Percentiles rank a stretch among this genome's conserved stretches.
These are phyloP conservation scores for Phytophthora capsici DNA, from an alignment of 352 stramenopile genomes.

Conservation along the genomic window DNA sequence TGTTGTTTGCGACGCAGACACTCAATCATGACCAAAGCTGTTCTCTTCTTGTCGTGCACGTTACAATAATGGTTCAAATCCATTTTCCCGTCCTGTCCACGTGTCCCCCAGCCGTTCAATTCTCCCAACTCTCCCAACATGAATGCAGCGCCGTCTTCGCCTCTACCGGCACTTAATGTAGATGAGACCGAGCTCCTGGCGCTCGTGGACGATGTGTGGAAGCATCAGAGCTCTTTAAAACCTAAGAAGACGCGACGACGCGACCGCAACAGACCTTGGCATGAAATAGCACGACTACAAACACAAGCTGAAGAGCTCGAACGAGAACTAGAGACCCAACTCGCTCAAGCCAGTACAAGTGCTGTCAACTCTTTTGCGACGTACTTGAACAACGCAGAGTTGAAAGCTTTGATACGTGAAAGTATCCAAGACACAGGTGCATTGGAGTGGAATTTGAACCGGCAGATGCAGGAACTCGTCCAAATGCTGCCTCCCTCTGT, in stretches of 20 bases:
- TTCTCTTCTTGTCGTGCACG: too few species aligned
- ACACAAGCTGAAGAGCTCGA: constrained; percentile 7
- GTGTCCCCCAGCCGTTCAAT: neutral
- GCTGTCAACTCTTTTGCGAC: neutral
- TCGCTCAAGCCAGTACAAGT: neutral
- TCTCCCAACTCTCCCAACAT: neutral
- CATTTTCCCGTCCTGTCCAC: too few species aligned
- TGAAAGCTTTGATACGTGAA: constrained; percentile 4
- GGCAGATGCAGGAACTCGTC: constrained; percentile 7
- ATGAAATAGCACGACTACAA: constrained; percentile 12
- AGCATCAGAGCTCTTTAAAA: neutral
- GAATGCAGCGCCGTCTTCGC: neutral
- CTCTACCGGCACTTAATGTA: neutral
- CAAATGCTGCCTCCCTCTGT: neutral
- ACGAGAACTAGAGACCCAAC: neutral
- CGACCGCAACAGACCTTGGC: constrained; percentile 10
- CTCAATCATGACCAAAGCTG: too few species aligned
- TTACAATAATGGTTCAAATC: too few species aligned
- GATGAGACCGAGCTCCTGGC: neutral
- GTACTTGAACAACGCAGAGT: neutral
- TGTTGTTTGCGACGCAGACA: too few species aligned
- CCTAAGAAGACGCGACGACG: constrained; percentile 4
- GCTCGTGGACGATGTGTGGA: constrained; percentile 2
- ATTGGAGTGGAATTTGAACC: neutral
- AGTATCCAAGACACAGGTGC: neutral